These are phyloP conservation scores for Quillaja saponaria DNA, from an alignment of 306 rosid species.

Conservation along the genomic window DNA sequence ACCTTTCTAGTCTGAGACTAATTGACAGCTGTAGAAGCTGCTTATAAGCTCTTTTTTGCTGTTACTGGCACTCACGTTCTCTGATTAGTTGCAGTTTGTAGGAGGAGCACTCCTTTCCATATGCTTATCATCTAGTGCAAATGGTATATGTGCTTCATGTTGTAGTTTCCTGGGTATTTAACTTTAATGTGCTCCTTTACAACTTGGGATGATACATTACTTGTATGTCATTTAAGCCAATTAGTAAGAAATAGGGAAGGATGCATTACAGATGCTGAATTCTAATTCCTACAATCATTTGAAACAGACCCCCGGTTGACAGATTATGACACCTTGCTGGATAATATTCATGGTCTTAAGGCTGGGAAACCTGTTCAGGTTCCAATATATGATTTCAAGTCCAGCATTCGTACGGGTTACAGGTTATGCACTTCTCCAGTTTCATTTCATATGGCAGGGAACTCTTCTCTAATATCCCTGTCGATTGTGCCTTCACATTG, in stretches of 20 bases:
- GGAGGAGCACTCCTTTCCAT: not conserved
- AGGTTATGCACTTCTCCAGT: conserved; percentile 56
- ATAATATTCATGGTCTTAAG: conserved; percentile 77
- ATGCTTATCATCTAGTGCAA: conserved; percentile 11
- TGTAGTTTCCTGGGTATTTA: conserved; percentile 8
- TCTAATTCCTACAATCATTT: conserved; percentile 40
- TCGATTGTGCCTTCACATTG: conserved; percentile 23
- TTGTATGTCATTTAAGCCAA: conserved; percentile 18
- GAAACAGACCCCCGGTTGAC: conserved; percentile 94
- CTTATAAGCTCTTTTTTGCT: not conserved
- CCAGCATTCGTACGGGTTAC: conserved; percentile 83
- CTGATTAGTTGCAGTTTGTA: not conserved
- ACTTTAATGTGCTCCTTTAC: conserved; percentile 11
- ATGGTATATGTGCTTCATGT: conserved; percentile 1
- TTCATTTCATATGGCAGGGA: conserved; percentile 18
- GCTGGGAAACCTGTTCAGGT: conserved; percentile 85
- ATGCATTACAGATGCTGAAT: conserved; percentile 29
- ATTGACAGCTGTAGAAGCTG: conserved; percentile 4
- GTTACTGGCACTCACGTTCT: no score
- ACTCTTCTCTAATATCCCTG: conserved; percentile 19
- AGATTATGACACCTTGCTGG: conserved; percentile 87
- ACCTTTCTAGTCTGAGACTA: conserved; percentile 11
- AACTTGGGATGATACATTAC: not conserved
- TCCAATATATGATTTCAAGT: conserved; percentile 94
- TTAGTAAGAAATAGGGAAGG: conserved; percentile 29